Evolutionary conservation across 2,329 filamentous ascomycete genomes (phyloP).

Genomic region (Monascus ruber): DNA sequence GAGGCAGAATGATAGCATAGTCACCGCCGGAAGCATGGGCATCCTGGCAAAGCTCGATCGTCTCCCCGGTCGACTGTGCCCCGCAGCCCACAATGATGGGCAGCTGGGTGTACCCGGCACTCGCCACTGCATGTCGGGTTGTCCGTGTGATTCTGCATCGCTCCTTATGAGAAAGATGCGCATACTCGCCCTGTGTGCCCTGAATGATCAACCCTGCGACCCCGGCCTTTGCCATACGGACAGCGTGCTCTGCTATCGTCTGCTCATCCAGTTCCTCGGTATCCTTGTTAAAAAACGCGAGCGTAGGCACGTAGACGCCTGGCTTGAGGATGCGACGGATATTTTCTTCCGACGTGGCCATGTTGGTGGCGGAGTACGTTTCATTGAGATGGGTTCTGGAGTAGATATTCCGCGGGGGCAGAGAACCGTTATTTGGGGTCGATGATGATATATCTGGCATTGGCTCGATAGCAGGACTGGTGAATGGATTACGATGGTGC

Average conservation of each 20-base stretch:
- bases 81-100: conserved; percentile 62
- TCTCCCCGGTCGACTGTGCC: conserved; percentile 55
- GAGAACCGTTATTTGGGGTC: neutral
- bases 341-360: conserved; percentile 1
- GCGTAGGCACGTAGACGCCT: conserved; percentile 56
- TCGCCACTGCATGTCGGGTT: conserved; percentile 52
- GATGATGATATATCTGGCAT: neutral
- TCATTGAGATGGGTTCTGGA: neutral
- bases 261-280: conserved; percentile 52
- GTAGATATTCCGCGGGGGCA: neutral
- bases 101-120: conserved; percentile 48
- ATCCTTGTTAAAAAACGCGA: conserved; percentile 54
- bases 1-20: conserved; percentile 60
- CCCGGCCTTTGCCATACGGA: conserved; percentile 53
- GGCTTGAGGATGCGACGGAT: conserved; percentile 5
- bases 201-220: conserved; percentile 58
- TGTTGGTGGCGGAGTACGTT: neutral
- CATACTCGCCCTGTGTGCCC: conserved; percentile 63
- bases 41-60: conserved; percentile 51
- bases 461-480: neutral
- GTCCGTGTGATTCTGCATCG: conserved; percentile 47
- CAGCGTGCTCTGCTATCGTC: conserved; percentile 44
- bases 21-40: conserved; percentile 56
- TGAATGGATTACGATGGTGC: too few species aligned
- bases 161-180: conserved; percentile 57